These are phyloP conservation scores for Pestalotiopsis sp. DNA, from an alignment of 2,329 filamentous ascomycete species.

Conservation along the genomic window DNA sequence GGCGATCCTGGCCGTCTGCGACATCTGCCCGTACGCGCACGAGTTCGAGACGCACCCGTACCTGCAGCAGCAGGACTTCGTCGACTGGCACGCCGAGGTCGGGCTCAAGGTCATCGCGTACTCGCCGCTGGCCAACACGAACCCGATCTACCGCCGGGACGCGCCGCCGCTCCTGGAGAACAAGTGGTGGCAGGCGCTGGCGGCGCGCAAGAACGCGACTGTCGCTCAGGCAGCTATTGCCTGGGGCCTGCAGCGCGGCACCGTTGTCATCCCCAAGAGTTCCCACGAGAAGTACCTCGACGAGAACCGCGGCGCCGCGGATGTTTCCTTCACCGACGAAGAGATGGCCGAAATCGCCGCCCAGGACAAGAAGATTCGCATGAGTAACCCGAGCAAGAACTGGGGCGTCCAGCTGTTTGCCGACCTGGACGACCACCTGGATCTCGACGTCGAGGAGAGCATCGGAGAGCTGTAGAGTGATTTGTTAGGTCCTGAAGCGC, in stretches of 20 bases:
- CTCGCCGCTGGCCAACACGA: slow-evolving; percentile 55
- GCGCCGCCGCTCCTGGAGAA: slow-evolving; percentile 41
- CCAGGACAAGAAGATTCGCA: slow-evolving; percentile 34
- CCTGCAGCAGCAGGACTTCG: slow-evolving; percentile 51
- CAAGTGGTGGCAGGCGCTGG: slow-evolving; percentile 40
- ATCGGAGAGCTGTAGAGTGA: slow-evolving; percentile 20
- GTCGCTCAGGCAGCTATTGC: slow-evolving; percentile 47
- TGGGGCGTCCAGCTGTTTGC: slow-evolving; percentile 44
- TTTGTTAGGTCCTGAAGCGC: neutral
- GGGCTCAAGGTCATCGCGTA: slow-evolving; percentile 47
- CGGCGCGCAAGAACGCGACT: slow-evolving; percentile 41
- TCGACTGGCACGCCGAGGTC: slow-evolving; percentile 45
- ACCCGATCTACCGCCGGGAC: slow-evolving; percentile 45
- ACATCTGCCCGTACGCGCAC: slow-evolving; percentile 57
- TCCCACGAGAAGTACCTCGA: slow-evolving; percentile 42
- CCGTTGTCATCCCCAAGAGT: slow-evolving; percentile 54
- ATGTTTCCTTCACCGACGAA: slow-evolving; percentile 42
- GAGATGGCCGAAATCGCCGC: slow-evolving; percentile 38
- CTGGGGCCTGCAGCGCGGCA: slow-evolving; percentile 51
- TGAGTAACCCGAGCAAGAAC: slow-evolving; percentile 38
- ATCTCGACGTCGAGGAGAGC: slow-evolving; percentile 18
- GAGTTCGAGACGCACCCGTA: slow-evolving; percentile 60
- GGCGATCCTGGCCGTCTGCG: slow-evolving; percentile 41
- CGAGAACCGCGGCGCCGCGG: slow-evolving; percentile 52
- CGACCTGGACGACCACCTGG: slow-evolving; percentile 40